phyloP scores from a whole-genome alignment of 257 asterid genomes.

The Paraleonurus japonicus region DNA sequence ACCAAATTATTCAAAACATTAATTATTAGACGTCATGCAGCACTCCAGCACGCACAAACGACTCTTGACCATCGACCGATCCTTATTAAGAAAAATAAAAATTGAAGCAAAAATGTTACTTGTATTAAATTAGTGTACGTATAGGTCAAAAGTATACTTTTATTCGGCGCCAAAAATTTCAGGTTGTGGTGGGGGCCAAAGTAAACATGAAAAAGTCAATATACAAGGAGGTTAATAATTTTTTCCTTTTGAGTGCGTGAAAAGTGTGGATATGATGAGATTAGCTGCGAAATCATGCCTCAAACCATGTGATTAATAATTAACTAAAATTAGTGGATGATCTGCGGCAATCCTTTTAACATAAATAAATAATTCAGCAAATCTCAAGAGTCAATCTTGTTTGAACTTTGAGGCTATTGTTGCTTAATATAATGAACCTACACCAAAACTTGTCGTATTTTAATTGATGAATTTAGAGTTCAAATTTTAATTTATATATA shows the following conservation, averaged over 20 bases:
- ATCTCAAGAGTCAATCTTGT: background rate
- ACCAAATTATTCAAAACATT: too few species aligned
- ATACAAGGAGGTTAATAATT: background rate
- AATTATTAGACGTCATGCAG: background rate
- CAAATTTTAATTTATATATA: too few species aligned
- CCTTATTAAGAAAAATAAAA: background rate
- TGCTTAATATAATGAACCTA: too few species aligned
- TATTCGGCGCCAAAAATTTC: background rate
- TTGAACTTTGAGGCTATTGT: background rate
- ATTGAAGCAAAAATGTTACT: too few species aligned
- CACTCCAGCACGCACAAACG: background rate
- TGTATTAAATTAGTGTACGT: background rate
- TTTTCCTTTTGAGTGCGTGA: background rate
- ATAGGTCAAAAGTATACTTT: too few species aligned
- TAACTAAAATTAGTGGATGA: background rate
- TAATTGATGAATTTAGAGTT: too few species aligned
- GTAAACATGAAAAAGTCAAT: background rate
- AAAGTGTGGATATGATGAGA: conserved; percentile 17
- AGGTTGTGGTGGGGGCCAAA: background rate
- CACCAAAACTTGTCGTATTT: too few species aligned
- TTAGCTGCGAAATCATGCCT: conserved; percentile 17
- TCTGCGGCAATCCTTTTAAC: conserved; percentile 7
- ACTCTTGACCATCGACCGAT: conserved; percentile 12
- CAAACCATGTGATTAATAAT: background rate
- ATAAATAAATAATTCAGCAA: background rate